These are phyloP conservation scores for Schrenkiella parvula DNA, from an alignment of 345 rosid species.

Conservation along the genomic window DNA sequence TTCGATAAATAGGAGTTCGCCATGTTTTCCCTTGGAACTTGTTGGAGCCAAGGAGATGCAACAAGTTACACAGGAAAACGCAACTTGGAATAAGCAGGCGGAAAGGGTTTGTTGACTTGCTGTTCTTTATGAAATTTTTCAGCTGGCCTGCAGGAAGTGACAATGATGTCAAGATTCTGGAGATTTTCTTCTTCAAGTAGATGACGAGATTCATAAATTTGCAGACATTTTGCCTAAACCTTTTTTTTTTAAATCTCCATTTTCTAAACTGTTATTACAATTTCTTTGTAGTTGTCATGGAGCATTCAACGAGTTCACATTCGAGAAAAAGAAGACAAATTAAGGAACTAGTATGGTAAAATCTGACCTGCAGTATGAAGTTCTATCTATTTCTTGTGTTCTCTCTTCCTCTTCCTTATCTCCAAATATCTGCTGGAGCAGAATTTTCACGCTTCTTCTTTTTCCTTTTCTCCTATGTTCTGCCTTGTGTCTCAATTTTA, in stretches of 20 bases:
- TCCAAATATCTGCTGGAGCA: background rate
- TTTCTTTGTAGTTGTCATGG: background rate
- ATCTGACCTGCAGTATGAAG: conserved; percentile 19
- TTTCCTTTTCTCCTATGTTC: conserved; percentile 4
- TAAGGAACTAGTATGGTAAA: background rate
- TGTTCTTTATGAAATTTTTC: background rate
- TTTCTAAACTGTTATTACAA: background rate
- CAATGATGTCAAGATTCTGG: conserved; percentile 6
- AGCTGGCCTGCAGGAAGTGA: conserved; percentile 17
- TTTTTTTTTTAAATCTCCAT: background rate
- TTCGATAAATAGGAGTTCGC: conserved; percentile 6
- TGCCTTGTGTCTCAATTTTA: background rate
- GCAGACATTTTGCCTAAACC: background rate
- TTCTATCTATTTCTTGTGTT: background rate
- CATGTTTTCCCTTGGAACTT: conserved; percentile 10
- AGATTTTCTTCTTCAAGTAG: background rate
- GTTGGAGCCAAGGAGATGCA: conserved; percentile 2
- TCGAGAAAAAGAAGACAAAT: conserved; percentile 15
- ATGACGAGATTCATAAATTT: background rate
- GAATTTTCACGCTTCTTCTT: background rate
- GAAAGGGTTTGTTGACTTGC: background rate
- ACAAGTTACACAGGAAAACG: background rate
- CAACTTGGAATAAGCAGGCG: conserved; percentile 4
- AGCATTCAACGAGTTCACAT: conserved; percentile 19
- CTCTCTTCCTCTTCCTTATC: background rate